A percentile compares a stretch with the other conserved stretches of the same genome.
Conservation (phyloP, 768 basidiomycete genomes). For the Tricholomella constricta region DNA sequence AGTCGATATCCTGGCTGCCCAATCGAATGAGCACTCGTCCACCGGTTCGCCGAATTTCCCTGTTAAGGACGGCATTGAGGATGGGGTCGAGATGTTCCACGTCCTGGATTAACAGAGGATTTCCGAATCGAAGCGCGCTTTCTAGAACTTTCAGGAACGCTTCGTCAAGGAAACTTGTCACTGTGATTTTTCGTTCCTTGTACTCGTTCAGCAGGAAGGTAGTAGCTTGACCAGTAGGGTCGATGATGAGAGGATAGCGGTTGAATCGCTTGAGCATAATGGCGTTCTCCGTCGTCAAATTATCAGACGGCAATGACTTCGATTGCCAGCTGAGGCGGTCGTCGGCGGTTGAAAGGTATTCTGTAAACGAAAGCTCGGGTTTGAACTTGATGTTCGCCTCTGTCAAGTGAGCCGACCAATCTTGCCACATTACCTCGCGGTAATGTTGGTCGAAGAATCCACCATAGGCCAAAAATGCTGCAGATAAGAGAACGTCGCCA, state of each 20-base stretch:
- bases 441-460: slow-evolving; percentile 99
- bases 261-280: slow-evolving; percentile 99
- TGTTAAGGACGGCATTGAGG: slow-evolving; percentile 95
- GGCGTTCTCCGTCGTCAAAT: slow-evolving; percentile 97
- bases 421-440: slow-evolving; percentile 95
- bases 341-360: slow-evolving; percentile 96
- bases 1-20: slow-evolving; percentile 98
- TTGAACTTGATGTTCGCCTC: slow-evolving; percentile 94
- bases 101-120: slow-evolving; percentile 95
- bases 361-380: slow-evolving; percentile 86
- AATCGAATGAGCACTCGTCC: slow-evolving; percentile 96
- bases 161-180: slow-evolving; percentile 98
- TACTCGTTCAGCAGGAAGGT: slow-evolving; percentile 93
- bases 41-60: slow-evolving; percentile 92
- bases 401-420: slow-evolving; percentile 87
- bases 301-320: slow-evolving; percentile 93
- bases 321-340: slow-evolving; percentile 96
- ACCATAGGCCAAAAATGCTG: slow-evolving; percentile 95
- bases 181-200: slow-evolving; percentile 94
- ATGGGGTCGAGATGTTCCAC: slow-evolving; percentile 98
- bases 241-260: slow-evolving; percentile 96
- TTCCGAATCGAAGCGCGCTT: slow-evolving; percentile 98
- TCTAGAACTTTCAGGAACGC: slow-evolving; percentile 98
- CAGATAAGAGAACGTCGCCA: slow-evolving; percentile 93
- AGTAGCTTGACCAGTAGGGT: slow-evolving; percentile 97